Conservation (phyloP, 2,329 filamentous ascomycete species). For the Bipolaris bicolor region DNA sequence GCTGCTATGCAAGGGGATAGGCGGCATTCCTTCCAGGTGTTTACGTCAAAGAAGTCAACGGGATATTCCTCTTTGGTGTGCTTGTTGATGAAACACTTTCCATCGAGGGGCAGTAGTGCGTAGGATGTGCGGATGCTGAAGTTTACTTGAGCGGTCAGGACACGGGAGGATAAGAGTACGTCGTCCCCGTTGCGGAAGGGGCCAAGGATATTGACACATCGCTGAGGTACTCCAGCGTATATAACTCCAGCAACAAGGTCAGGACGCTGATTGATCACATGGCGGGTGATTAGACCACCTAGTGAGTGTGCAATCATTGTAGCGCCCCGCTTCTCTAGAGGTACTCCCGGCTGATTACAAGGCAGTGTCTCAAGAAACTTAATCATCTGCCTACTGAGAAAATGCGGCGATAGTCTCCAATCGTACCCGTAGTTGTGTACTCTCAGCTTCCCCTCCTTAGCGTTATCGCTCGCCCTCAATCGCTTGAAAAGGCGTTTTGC, state of each 20-base stretch:
- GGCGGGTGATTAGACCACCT: constrained; percentile 84
- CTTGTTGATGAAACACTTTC: constrained; percentile 85
- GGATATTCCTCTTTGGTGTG: constrained; percentile 78
- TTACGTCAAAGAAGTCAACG: constrained; percentile 81
- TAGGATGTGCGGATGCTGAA: constrained; percentile 89
- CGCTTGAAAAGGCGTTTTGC: constrained; percentile 81
- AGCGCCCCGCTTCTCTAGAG: constrained; percentile 68
- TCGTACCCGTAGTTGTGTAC: constrained; percentile 95
- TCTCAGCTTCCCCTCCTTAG: constrained; percentile 70
- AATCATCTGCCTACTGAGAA: constrained; percentile 74
- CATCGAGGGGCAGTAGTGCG: constrained; percentile 82
- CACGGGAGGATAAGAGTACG: constrained; percentile 84
- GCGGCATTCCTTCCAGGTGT: constrained; percentile 79
- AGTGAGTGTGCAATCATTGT: constrained; percentile 85
- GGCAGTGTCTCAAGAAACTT: constrained; percentile 75
- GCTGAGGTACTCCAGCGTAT: constrained; percentile 83
- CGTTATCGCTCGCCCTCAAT: constrained; percentile 75
- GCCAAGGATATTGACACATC: constrained; percentile 89
- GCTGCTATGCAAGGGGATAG: constrained; percentile 79
- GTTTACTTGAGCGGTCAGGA: constrained; percentile 90
- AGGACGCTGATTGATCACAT: constrained; percentile 83
- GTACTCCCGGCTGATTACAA: constrained; percentile 68
- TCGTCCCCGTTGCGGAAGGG: constrained; percentile 91
- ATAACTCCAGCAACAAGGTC: constrained; percentile 86
- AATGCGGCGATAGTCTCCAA: constrained; percentile 84